phyloP scores from a whole-genome alignment of 2,329 filamentous ascomycete species.

The Colletotrichum tropicale region DNA sequence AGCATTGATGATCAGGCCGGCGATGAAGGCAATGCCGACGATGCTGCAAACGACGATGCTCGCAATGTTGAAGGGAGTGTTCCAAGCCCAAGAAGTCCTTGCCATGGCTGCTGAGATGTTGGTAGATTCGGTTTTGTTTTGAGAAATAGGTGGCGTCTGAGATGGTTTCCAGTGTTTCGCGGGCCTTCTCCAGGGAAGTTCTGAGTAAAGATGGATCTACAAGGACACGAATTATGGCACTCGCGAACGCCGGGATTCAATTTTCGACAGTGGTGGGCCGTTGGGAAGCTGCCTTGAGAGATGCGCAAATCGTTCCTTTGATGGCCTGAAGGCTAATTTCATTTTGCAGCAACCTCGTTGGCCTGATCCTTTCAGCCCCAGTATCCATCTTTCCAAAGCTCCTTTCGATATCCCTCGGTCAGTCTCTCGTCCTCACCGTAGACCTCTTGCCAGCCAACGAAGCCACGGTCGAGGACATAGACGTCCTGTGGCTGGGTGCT shows the following conservation, averaged over 20 bases:
- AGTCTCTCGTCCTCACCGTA: conserved; percentile 79
- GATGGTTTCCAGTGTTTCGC: background rate
- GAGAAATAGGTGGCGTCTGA: background rate
- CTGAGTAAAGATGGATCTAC: background rate
- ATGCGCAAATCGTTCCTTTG: background rate
- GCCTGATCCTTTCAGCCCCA: conserved; percentile 25
- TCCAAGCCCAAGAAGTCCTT: background rate
- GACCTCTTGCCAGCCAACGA: conserved; percentile 86
- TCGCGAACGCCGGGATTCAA: background rate
- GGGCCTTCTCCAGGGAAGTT: background rate
- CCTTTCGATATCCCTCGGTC: conserved; percentile 84
- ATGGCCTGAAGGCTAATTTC: background rate
- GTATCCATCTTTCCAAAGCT: conserved; percentile 76
- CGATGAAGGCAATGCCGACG: background rate
- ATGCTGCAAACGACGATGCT: background rate
- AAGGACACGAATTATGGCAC: background rate
- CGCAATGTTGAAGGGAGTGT: background rate
- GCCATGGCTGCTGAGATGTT: background rate
- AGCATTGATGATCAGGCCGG: background rate
- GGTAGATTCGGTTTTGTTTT: background rate
- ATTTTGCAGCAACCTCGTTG: background rate
- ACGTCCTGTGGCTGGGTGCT: conserved; percentile 66
- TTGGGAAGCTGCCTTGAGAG: background rate
- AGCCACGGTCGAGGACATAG: conserved; percentile 82
- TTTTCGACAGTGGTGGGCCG: background rate